These are phyloP conservation scores for Aspergillus latus DNA, from an alignment of 2,329 filamentous ascomycete genomes.

Conservation along the genomic window DNA sequence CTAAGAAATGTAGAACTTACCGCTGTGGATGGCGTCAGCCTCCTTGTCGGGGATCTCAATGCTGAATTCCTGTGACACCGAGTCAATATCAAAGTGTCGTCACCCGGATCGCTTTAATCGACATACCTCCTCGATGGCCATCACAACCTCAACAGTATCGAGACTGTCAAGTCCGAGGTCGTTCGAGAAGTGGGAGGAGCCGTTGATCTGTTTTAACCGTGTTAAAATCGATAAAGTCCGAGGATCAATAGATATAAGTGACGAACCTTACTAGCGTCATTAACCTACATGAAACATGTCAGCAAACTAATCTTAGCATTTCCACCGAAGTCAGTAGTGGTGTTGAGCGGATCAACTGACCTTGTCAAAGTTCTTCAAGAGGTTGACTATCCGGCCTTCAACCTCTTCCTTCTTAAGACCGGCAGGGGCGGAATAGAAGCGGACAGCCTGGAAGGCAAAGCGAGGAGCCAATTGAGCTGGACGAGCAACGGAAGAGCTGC, in stretches of 20 bases:
- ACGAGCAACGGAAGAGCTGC: conserved; percentile 61
- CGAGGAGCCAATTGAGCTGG: conserved; percentile 62
- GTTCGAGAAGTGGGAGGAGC: conserved; percentile 87
- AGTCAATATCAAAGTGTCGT: conserved; percentile 20
- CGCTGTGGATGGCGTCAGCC: conserved; percentile 88
- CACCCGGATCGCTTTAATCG: not conserved
- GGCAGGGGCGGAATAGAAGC: conserved; percentile 83
- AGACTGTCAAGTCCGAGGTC: conserved; percentile 96
- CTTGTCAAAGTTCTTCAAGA: conserved; percentile 98
- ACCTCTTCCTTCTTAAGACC: conserved; percentile 81
- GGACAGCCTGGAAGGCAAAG: conserved; percentile 66
- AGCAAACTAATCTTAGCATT: conserved; percentile 5
- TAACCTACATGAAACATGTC: conserved; percentile 30
- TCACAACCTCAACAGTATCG: conserved; percentile 98
- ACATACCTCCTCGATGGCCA: conserved; percentile 96
- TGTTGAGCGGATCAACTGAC: conserved; percentile 48
- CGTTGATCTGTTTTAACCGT: conserved; percentile 66
- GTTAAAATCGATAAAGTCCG: conserved; percentile 20
- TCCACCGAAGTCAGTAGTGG: not conserved
- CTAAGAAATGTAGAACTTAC: conserved; percentile 55
- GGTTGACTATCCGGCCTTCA: conserved; percentile 85
- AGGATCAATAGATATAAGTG: not conserved
- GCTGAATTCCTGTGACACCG: conserved; percentile 65
- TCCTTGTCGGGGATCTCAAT: conserved; percentile 99
- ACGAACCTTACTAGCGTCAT: conserved; percentile 43